Conservation (phyloP, 2,329 filamentous ascomycete species). For the Endoconidiophora polonica region DNA sequence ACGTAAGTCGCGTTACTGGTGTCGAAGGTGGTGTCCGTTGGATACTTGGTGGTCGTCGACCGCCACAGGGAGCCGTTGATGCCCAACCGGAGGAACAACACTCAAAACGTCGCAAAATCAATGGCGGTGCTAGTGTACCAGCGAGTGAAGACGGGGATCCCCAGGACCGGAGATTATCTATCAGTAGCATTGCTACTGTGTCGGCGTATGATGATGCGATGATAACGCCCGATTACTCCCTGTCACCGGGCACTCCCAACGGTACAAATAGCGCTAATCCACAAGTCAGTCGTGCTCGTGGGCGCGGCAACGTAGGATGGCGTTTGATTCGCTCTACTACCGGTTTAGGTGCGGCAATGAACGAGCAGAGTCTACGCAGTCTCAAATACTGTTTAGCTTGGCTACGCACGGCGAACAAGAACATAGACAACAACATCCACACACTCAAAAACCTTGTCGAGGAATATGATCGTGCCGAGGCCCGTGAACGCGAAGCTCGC, state of each 20-base stretch:
- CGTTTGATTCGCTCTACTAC: conserved; percentile 81
- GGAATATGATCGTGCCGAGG: conserved; percentile 53
- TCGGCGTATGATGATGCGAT: conserved; percentile 7
- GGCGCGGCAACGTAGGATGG: conserved; percentile 9
- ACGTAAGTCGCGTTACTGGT: conserved; percentile 68
- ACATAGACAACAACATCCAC: conserved; percentile 58
- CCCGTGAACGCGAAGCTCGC: conserved; percentile 11
- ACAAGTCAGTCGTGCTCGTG: not conserved
- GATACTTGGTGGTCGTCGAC: conserved; percentile 50
- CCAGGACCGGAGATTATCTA: conserved; percentile 14
- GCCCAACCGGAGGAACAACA: conserved; percentile 26
- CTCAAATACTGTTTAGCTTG: conserved; percentile 72
- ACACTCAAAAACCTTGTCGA: conserved; percentile 61
- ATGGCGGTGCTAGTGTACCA: conserved; percentile 20
- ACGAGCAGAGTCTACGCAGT: conserved; percentile 67
- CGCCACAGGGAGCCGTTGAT: conserved; percentile 30
- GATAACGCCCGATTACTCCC: conserved; percentile 7
- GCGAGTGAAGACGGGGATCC: conserved; percentile 17
- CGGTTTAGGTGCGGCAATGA: conserved; percentile 80
- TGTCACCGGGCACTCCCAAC: conserved; percentile 18
- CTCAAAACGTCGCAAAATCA: conserved; percentile 40
- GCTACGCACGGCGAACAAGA: conserved; percentile 65
- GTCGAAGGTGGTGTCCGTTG: conserved; percentile 76
- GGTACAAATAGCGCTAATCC: conserved; percentile 16
- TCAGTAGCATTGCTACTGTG: conserved; percentile 10